A percentile compares a stretch with the other conserved stretches of the same genome.
These are phyloP conservation scores for Verbascum thapsus DNA, from an alignment of 257 asterid species.

Conservation along the genomic window DNA sequence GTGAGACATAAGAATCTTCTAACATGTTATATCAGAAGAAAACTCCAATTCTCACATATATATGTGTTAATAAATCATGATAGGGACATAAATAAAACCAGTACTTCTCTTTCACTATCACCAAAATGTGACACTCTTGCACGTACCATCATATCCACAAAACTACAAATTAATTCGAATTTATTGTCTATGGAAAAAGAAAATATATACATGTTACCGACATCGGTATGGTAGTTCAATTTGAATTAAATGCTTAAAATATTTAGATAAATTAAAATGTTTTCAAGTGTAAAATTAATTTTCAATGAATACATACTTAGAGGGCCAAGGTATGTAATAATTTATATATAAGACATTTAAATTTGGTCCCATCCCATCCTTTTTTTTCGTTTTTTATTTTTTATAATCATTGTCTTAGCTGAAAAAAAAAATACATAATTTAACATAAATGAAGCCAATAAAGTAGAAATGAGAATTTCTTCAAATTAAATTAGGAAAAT, in stretches of 20 bases:
- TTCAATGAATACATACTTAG: not conserved
- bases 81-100: slow-evolving; percentile 17
- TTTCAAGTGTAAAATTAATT: not conserved
- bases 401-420: too few species aligned
- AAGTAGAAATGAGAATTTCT: not conserved
- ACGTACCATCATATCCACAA: slow-evolving; percentile 22
- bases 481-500: slow-evolving; percentile 13
- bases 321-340: not conserved
- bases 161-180: slow-evolving; percentile 3
- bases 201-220: slow-evolving; percentile 32
- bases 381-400: too few species aligned
- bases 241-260: slow-evolving; percentile 36
- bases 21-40: not conserved
- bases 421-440: too few species aligned
- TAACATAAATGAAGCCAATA: not conserved
- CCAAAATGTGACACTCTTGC: slow-evolving; percentile 29
- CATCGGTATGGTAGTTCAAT: slow-evolving; percentile 32
- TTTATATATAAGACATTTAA: too few species aligned
- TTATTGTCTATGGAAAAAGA: slow-evolving; percentile 17
- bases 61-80: slow-evolving; percentile 20
- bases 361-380: too few species aligned
- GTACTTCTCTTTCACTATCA: not conserved
- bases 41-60: not conserved
- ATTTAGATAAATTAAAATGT: slow-evolving; percentile 9
- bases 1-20: not conserved